These are phyloP conservation scores for Chrysochromulina tobinii DNA, from an alignment of 78 protist species.

Conservation along the genomic window DNA sequence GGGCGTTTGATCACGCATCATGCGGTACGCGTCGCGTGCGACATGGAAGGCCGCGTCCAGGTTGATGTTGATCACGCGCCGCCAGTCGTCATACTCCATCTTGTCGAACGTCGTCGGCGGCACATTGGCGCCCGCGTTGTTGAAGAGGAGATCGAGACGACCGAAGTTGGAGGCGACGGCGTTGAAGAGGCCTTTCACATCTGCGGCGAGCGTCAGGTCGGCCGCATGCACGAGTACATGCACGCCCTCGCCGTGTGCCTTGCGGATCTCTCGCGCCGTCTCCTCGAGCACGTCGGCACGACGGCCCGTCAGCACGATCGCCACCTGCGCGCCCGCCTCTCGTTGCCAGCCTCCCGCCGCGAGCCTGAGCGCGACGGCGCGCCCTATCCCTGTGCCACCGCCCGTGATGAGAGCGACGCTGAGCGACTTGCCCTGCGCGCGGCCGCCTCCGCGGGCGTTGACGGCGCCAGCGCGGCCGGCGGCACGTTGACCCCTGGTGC, in stretches of 20 bases:
- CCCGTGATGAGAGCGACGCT: not conserved
- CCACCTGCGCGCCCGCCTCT: too few species aligned
- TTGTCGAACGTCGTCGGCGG: not conserved
- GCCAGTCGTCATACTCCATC: not conserved
- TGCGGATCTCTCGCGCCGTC: not conserved
- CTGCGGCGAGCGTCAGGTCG: not conserved
- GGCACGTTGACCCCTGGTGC: too few species aligned
- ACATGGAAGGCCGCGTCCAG: not conserved
- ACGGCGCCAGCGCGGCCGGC: too few species aligned
- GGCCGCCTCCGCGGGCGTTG: too few species aligned
- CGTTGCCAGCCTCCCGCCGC: not conserved
- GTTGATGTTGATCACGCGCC: not conserved
- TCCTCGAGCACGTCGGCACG: not conserved
- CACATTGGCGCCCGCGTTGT: not conserved
- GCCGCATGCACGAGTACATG: not conserved
- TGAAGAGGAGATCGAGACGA: not conserved
- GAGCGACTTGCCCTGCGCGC: not conserved
- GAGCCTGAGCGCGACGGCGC: not conserved
- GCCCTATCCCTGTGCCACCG: not conserved
- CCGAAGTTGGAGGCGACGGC: not conserved
- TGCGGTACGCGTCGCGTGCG: not conserved
- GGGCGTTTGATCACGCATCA: not conserved
- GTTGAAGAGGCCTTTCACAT: not conserved
- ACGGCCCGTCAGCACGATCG: not conserved
- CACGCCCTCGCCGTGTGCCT: not conserved